Evolutionary conservation across 805 yeast genomes (phyloP).

Genomic region (Candida sithepensis): DNA sequence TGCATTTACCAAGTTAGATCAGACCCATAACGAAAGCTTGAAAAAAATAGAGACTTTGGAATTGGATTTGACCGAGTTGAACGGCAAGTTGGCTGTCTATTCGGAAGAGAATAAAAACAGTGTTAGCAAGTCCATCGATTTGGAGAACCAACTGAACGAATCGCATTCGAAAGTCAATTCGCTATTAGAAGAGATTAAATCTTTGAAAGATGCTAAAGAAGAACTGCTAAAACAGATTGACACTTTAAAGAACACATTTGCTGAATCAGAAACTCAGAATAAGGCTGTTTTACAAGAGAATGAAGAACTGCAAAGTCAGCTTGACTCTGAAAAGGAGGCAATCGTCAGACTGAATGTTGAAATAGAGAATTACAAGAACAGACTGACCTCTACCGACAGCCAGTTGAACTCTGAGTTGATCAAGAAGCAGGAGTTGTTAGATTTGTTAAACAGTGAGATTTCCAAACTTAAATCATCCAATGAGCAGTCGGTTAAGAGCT

Average conservation of each 20-base stretch:
- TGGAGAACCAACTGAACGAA: conserved; percentile 10
- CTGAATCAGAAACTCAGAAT: conserved; percentile 7
- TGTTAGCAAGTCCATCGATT: conserved; percentile 6
- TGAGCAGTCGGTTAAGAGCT: not conserved
- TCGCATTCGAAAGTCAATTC: conserved; percentile 6
- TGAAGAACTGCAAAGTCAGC: not conserved
- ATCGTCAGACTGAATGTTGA: not conserved
- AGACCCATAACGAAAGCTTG: conserved; percentile 6
- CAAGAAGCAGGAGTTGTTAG: conserved; percentile 9
- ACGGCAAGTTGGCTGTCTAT: conserved; percentile 10
- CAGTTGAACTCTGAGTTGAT: conserved; percentile 4
- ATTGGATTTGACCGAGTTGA: conserved; percentile 8
- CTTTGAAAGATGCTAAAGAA: conserved; percentile 7
- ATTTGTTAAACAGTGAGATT: conserved; percentile 9
- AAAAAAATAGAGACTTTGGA: conserved; percentile 12
- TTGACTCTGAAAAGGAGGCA: not conserved
- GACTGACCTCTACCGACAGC: not conserved
- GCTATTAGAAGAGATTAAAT: conserved; percentile 6
- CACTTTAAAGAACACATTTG: conserved; percentile 6
- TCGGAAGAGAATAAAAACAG: conserved; percentile 11
- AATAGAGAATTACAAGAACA: not conserved
- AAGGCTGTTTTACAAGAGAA: not conserved
- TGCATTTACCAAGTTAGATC: conserved; percentile 9
- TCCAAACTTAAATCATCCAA: conserved; percentile 2
- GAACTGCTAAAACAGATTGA: not conserved